phyloP scores from a whole-genome alignment of 2,329 filamentous ascomycete genomes.

The Aspergillus fischeri region DNA sequence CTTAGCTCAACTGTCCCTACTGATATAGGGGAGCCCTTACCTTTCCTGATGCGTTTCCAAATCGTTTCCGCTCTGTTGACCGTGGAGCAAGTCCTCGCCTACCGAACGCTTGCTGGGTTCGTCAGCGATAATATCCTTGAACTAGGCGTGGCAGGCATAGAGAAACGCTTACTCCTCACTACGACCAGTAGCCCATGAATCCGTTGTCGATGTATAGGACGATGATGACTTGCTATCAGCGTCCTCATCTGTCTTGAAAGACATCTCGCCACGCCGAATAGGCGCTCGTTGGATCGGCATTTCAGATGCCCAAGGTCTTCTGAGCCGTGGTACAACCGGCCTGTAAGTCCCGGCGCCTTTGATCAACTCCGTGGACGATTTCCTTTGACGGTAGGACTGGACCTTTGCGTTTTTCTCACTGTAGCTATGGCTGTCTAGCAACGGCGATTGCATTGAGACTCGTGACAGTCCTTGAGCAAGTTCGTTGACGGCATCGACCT shows the following conservation, averaged over 20 bases:
- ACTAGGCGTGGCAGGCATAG: neutral
- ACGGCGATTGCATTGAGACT: constrained; percentile 12
- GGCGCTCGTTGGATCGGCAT: constrained; percentile 1
- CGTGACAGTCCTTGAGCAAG: constrained; percentile 27
- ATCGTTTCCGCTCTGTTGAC: neutral
- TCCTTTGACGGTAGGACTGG: neutral
- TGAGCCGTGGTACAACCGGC: neutral
- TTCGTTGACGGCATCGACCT: constrained; percentile 23
- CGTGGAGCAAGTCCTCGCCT: constrained; percentile 1
- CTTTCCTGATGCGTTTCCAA: constrained; percentile 2
- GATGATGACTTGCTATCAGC: constrained; percentile 11
- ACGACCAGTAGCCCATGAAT: constrained; percentile 21
- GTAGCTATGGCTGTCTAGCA: neutral
- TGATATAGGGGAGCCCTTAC: constrained; percentile 1
- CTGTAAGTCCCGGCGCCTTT: neutral
- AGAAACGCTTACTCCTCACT: constrained; percentile 17
- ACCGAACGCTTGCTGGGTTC: constrained; percentile 8
- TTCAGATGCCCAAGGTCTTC: constrained; percentile 16
- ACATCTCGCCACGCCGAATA: neutral
- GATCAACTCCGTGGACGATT: neutral
- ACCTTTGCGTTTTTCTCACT: constrained; percentile 5
- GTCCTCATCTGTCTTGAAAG: constrained; percentile 5
- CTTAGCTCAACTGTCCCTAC: neutral
- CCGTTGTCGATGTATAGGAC: constrained; percentile 17
- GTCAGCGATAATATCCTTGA: constrained; percentile 3